A percentile compares a stretch with the other conserved stretches of the same genome.
Conservation (phyloP, 2,329 filamentous ascomycete genomes). For the Sarocladiaceae sp. region DNA sequence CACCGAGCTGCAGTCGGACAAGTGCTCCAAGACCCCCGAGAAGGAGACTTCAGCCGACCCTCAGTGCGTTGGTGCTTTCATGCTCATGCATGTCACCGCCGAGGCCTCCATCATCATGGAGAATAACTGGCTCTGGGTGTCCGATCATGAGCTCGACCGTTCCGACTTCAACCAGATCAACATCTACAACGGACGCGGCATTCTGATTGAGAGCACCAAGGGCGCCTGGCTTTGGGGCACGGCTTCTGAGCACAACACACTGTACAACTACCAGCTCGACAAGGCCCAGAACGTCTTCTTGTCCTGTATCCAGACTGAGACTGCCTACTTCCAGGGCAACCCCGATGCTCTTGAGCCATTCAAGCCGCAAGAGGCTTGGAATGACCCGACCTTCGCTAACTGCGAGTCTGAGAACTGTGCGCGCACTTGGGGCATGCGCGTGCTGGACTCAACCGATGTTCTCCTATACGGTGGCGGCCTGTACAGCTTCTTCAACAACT, state of each 20-base stretch:
- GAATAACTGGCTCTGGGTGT: constrained; percentile 40
- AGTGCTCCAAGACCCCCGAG: constrained; percentile 10
- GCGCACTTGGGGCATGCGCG: constrained; percentile 43
- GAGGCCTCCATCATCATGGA: constrained; percentile 45
- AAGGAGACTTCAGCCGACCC: constrained; percentile 13
- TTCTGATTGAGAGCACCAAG: constrained; percentile 36
- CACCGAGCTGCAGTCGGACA: constrained; percentile 20
- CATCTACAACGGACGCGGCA: constrained; percentile 38
- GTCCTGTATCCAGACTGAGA: constrained; percentile 39
- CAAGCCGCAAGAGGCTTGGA: constrained; percentile 4
- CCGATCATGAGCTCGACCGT: constrained; percentile 45
- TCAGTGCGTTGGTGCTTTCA: constrained; percentile 38
- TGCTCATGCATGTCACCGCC: constrained; percentile 40
- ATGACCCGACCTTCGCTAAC: constrained; percentile 3
- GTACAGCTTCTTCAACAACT: constrained; percentile 56
- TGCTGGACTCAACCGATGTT: constrained; percentile 41
- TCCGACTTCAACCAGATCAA: constrained; percentile 14
- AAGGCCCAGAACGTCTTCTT: constrained; percentile 36
- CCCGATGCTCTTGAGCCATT: constrained; percentile 10
- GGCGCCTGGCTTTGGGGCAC: constrained; percentile 48
- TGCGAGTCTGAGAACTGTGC: constrained; percentile 14
- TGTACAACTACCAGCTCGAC: constrained; percentile 48
- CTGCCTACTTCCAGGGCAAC: constrained; percentile 32
- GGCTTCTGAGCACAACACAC: constrained; percentile 41
- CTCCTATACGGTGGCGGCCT: constrained; percentile 46